Evolutionary conservation across 2,329 filamentous ascomycete species (phyloP), one percentile per base, ranked within the genome.

Genomic region (Aspergillus bombycis): DNA sequence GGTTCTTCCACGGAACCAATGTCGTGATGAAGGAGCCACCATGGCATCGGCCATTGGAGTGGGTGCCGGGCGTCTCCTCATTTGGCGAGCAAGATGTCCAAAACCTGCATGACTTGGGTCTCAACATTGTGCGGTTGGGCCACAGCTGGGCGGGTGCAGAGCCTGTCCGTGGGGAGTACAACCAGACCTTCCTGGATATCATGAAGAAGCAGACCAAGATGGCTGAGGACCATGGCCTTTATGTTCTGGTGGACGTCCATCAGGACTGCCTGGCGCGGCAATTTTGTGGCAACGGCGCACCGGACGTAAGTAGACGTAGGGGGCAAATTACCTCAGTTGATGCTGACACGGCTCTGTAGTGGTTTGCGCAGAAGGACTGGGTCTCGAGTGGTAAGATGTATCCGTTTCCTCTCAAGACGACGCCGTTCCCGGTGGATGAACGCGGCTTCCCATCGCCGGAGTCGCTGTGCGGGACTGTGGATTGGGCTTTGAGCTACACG

Each of bases 1-100:
- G 64, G 23, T 66, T 66, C 53, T 66, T 66, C 60, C 64, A 66
- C 41, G 64, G 64, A 58, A 66, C 62, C 30, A 66, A 66, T 62
- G 64, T 64, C n/a, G 64, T 66, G 10, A 66, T 64, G 64, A 66
- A 66, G 34, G 62, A 66, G 48, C 38, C 64, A 12, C 64, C 64
- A 36, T 66, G 62, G 62, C 52, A 66, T 61, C 64, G 62, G 23
- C 64, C 64, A 1, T 48, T 62, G 12, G 62, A 64, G 53, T 66
- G 64, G 64, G 52, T 57, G 19, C 64, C 64, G 12, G 64, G 64
- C 21, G 64, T 66, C 21, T 62, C 64, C 7, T 64, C 64, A 10
- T 66, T 66, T 54, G 56, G 63, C 23, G 36, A 65, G 57, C 34
- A 65, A 58, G 63, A 65, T 63, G 61, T 62, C 23, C 60, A 65